Evolutionary conservation across 352 stramenopile genomes (phyloP).

Genomic region (Aphanomyces invadans): DNA sequence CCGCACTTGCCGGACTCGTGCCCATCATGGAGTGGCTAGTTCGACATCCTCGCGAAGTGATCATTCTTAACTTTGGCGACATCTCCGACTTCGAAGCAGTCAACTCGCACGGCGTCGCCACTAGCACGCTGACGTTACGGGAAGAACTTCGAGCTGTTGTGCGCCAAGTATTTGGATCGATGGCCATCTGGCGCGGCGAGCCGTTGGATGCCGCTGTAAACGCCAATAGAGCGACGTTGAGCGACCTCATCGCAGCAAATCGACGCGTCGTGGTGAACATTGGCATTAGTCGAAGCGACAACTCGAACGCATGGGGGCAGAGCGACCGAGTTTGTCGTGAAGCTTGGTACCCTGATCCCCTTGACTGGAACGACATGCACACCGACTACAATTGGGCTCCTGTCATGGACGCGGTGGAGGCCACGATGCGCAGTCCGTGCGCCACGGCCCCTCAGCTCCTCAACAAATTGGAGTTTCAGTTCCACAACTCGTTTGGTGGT

Average conservation of each 20-base stretch:
- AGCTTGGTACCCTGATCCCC: not conserved
- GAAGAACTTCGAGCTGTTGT: not conserved
- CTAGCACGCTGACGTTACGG: not conserved
- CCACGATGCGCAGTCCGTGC: not conserved
- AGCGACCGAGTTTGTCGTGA: not conserved
- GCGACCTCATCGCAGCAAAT: not conserved
- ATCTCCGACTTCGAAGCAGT: not conserved
- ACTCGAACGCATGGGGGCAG: not conserved
- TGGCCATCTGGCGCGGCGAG: not conserved
- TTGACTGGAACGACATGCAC: not conserved
- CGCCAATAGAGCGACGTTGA: not conserved
- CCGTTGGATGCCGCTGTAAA: not conserved
- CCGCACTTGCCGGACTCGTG: not conserved
- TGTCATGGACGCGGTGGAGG: not conserved
- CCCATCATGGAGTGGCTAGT: not conserved
- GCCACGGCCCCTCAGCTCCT: not conserved
- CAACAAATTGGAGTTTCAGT: not conserved
- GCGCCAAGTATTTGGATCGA: not conserved
- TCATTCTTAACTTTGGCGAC: constrained; percentile 14
- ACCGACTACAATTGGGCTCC: constrained; percentile 3
- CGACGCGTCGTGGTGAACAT: constrained; percentile 1
- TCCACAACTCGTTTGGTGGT: not conserved
- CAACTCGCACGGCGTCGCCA: not conserved
- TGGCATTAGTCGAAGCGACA: not conserved
- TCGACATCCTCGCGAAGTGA: not conserved